Base-by-base conservation (phyloP, 1,284 basidiomycete genomes). In the Malassezia japonica region DNA sequence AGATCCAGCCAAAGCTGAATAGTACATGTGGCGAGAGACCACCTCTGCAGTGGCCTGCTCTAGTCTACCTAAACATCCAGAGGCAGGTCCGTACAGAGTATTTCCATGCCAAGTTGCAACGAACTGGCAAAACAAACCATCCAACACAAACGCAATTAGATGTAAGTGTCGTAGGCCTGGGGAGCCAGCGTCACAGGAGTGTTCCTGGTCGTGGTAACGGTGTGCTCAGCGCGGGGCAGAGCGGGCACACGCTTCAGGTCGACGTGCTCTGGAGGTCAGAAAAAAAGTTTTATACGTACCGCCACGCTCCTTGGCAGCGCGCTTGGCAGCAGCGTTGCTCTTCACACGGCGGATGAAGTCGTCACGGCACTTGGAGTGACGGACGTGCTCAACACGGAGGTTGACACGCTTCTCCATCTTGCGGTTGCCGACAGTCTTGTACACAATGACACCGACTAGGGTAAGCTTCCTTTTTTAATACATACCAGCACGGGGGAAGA, bases 371-470 rank as follows among this genome's bases (percentile, higher is more conserved):
- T 90, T 91, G 68, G 92, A 96, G 83, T 98, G 94, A 73, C 79
- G 83, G 78, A 99, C 80, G 81, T 99, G 94, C 81, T 98, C 92
- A 70, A 95, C 80, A 61, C 94, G 87, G 77, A 99, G 79, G 84
- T 96, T 99, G 76, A 99, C 92, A 57, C 92, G 87, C 82, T 99
- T 99, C 81, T 98, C 91, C 50, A 99, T 79, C 84, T 95, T 96
- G 67, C 92, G 87, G 80, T 92, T 92, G 70, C 92, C 92, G 70
- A 99, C 91, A 69, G 95, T 81, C 79, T 99, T 99, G 86, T 95
- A 85, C 67, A 92, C 83, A 76, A 98, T 91, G 59, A 99, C 87
- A 76, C 91, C 91, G 66, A 98, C 91, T 52, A 88, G 13, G n/a
- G 32, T 33, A 13, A 33, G 32, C 27, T 28, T 6, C 21, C 13